Conservation (phyloP, 495 filamentous ascomycete genomes). For the Extremus antarcticus region DNA sequence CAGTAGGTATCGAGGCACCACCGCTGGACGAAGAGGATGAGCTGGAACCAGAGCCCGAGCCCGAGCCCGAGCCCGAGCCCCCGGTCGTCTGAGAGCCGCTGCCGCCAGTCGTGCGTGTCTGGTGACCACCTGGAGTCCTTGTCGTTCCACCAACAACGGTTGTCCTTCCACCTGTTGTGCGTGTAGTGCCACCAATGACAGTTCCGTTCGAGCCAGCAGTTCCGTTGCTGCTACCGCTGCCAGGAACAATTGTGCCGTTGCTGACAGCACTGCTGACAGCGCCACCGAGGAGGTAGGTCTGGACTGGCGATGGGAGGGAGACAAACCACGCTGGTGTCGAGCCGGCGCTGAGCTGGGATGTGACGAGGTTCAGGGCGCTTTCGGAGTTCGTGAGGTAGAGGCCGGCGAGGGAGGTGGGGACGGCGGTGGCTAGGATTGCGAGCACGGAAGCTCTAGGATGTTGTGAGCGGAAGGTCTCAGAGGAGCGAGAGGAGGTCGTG, state of each 20-base stretch:
- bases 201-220: not conserved
- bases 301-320: slow-evolving; percentile 17
- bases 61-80: not conserved
- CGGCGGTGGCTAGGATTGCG: not conserved
- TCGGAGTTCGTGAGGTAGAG: slow-evolving; percentile 8
- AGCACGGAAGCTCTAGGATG: slow-evolving; percentile 1
- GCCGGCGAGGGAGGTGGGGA: not conserved
- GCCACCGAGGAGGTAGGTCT: slow-evolving; percentile 18
- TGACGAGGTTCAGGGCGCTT: slow-evolving; percentile 13
- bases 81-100: not conserved
- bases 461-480: not conserved
- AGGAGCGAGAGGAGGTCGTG: not conserved
- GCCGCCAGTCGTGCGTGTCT: slow-evolving; percentile 1
- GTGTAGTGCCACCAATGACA: not conserved
- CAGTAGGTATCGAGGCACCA: slow-evolving; percentile 26
- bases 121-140: too few species aligned
- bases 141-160: not conserved
- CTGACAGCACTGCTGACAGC: not conserved
- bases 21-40: slow-evolving; percentile 17
- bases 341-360: slow-evolving; percentile 17
- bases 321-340: slow-evolving; percentile 22
- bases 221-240: not conserved
- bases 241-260: not conserved
- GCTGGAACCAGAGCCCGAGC: slow-evolving; percentile 2
- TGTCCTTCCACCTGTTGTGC: not conserved